Base-by-base conservation (phyloP, 176 grass and related monocot genomes). In the Musa schizocarpa region DNA sequence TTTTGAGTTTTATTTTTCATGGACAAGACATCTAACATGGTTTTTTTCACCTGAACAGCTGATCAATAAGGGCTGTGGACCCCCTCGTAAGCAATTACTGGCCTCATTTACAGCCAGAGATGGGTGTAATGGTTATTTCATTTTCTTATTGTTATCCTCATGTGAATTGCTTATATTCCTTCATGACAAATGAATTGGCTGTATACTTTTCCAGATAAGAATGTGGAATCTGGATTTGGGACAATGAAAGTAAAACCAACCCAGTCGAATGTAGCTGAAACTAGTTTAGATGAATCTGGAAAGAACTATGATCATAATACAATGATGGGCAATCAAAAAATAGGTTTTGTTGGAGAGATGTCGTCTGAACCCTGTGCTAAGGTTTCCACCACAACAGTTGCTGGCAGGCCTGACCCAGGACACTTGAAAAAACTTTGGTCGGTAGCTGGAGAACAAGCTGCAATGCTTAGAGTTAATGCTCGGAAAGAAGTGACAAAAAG, bases 31-130 rank as follows among this genome's bases (percentile, higher is more conserved):
- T 48, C 13, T 70, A 69, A 20, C 17, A 65, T 65, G 22, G 13
- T 17, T 11, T 17, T 77, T 64, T 52, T 65, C 9, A 8, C 8
- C 8, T 54, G 69, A 53, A 73, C 78, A 80, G 78, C 55, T 80
- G 17, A 19, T 80, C 49, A 50, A 3, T 7, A 80, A 80, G n/a
- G 78, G 73, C 50, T 80, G 78, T 80, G 22, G 48, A 9, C 68
- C 49, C 48, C 49, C 69, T 73, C 68, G 27, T 17, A 79, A 71
- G 21, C 9, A 58, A 49, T 26, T 52, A 19, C 21, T 64, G 13
- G 21, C 27, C 23, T 63, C 49, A 64, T 19, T 8, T 52, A 73
- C 43, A 24, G 51, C 13, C 8, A 53, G 54, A 72, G 54, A n/a
- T 52, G 52, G 11, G 29, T 49, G 9, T 53, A 25, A 55, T 25